A percentile compares a stretch with the other conserved stretches of the same genome.
phyloP scores from a whole-genome alignment of 495 filamentous ascomycete species.

The Penicillium salamii region DNA sequence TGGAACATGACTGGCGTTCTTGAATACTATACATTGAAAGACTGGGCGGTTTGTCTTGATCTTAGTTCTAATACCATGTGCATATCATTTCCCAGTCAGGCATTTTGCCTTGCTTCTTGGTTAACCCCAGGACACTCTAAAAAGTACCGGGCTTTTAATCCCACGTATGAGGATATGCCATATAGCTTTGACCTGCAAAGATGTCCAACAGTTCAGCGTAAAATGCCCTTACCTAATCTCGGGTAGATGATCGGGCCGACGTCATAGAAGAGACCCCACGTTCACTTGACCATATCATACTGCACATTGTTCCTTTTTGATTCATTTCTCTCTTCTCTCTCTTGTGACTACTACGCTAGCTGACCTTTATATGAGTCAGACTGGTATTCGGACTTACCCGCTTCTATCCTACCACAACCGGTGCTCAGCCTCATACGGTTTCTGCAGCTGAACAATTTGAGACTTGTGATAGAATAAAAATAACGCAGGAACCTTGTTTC shows the following conservation, averaged over 20 bases:
- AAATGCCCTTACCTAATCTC: background rate
- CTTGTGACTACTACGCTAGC: conserved; percentile 2
- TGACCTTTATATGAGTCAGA: conserved; percentile 3
- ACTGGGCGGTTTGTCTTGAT: conserved; percentile 5
- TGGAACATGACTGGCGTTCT: conserved; percentile 13
- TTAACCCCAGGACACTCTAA: background rate
- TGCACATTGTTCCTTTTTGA: background rate
- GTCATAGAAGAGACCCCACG: conserved; percentile 26
- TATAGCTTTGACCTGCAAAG: background rate
- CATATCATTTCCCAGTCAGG: background rate
- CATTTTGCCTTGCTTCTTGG: background rate
- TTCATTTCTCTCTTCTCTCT: background rate
- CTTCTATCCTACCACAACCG: background rate
- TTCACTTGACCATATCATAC: conserved; percentile 6
- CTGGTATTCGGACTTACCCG: conserved; percentile 5
- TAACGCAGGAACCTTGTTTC: conserved; percentile 1
- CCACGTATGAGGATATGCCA: background rate
- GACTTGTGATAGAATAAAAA: conserved; percentile 9
- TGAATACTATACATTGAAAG: conserved; percentile 17
- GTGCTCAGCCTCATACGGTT: conserved; percentile 6
- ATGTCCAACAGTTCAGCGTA: background rate
- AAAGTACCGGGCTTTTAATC: background rate
- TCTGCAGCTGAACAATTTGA: conserved; percentile 4
- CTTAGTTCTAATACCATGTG: background rate
- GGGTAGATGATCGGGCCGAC: conserved; percentile 15